Evolutionary conservation across 176 grass and related monocot species (phyloP).

Genomic region (Carex littledalei): DNA sequence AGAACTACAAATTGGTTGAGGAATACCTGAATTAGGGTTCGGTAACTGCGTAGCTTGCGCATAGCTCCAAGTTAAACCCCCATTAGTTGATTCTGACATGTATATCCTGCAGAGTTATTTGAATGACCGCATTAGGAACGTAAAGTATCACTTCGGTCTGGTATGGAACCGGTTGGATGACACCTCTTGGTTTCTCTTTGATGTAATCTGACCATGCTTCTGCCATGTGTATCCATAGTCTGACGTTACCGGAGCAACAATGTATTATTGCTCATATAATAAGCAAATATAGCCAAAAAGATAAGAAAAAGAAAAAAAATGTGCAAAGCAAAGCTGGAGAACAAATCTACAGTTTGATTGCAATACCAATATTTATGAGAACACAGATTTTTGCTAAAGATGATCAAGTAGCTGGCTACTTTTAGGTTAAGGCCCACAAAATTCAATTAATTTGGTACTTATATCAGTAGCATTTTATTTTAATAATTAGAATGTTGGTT

Average conservation of each 20-base stretch:
- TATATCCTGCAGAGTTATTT: slow-evolving; percentile 11
- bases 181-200: slow-evolving; percentile 24
- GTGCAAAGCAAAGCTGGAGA: no score
- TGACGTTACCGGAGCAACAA: slow-evolving; percentile 15
- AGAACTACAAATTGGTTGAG: background rate
- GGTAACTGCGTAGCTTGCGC: slow-evolving; percentile 12
- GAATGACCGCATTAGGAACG: slow-evolving; percentile 18
- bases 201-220: slow-evolving; percentile 32
- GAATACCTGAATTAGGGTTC: slow-evolving; percentile 33
- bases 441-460: background rate
- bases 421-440: background rate
- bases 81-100: slow-evolving; percentile 34
- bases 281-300: no score
- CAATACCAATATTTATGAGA: no score
- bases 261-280: background rate
- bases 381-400: no score
- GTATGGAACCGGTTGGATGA: slow-evolving; percentile 36
- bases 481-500: background rate
- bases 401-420: no score
- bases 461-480: background rate
- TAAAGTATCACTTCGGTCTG: slow-evolving; percentile 12
- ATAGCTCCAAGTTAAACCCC: slow-evolving; percentile 28
- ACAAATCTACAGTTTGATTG: no score
- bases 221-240: slow-evolving; percentile 34
- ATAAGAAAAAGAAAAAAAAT: no score